These are phyloP conservation scores for Emmonsiellopsis sp. DNA, from an alignment of 2,329 filamentous ascomycete species.

Conservation along the genomic window DNA sequence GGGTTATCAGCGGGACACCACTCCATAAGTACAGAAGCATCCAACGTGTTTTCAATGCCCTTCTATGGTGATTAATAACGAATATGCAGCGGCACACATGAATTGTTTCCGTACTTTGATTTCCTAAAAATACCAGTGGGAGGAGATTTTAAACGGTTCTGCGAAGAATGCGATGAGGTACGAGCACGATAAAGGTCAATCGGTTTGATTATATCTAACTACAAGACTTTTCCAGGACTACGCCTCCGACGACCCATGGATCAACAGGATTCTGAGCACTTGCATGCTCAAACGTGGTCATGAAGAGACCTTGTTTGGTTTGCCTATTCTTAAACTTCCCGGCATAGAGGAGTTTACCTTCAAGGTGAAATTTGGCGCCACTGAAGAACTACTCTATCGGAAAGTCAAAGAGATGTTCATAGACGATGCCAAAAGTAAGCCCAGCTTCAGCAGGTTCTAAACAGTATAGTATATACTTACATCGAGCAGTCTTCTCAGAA, in stretches of 20 bases:
- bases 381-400: conserved; percentile 47
- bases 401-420: conserved; percentile 40
- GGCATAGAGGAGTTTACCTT: conserved; percentile 36
- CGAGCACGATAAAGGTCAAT: neutral
- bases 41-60: neutral
- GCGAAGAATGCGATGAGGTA: conserved; percentile 1
- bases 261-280: conserved; percentile 21
- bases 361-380: conserved; percentile 40
- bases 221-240: conserved; percentile 7
- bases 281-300: conserved; percentile 51
- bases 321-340: conserved; percentile 47
- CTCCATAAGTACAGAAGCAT: conserved; percentile 25
- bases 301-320: conserved; percentile 43
- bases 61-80: neutral
- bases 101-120: conserved; percentile 31
- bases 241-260: conserved; percentile 12
- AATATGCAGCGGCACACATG: conserved; percentile 20
- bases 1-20: conserved; percentile 32
- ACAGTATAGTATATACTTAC: neutral
- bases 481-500: neutral
- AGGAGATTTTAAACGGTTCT: conserved; percentile 13
- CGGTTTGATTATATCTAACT: neutral
- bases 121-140: conserved; percentile 27
- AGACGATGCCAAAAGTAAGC: neutral
- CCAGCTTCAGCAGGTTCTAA: neutral